phyloP scores from a whole-genome alignment of 2,329 filamentous ascomycete genomes.

The Penicillium digitatum region DNA sequence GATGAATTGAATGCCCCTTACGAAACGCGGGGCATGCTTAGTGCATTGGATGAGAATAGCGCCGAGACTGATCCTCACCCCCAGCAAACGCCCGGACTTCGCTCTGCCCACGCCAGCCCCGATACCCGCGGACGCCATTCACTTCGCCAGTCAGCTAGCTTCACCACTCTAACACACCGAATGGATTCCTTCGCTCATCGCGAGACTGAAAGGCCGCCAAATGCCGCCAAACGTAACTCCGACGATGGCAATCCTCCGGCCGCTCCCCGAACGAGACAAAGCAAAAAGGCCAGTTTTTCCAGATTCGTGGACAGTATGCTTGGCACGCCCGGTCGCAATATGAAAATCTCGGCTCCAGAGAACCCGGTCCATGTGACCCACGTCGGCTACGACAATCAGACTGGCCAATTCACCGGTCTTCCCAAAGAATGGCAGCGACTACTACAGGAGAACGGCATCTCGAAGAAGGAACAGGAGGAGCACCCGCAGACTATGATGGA shows the following conservation, averaged over 20 bases:
- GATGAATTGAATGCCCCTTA: constrained; percentile 47
- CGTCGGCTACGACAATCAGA: constrained; percentile 93
- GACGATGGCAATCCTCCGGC: constrained; percentile 69
- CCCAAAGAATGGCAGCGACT: constrained; percentile 97
- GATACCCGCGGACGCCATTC: constrained; percentile 54
- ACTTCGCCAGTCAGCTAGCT: constrained; percentile 64
- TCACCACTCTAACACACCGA: constrained; percentile 51
- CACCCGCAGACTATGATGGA: constrained; percentile 94
- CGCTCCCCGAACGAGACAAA: constrained; percentile 55
- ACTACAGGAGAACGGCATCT: constrained; percentile 91
- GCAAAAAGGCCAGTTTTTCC: constrained; percentile 82
- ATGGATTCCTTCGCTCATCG: constrained; percentile 50
- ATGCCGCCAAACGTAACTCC: constrained; percentile 69
- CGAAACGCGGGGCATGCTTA: constrained; percentile 45
- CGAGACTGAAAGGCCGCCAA: constrained; percentile 49
- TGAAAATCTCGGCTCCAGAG: constrained; percentile 93
- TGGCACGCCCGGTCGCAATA: constrained; percentile 74
- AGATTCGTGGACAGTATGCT: constrained; percentile 81
- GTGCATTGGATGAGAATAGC: constrained; percentile 41
- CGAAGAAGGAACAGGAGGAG: constrained; percentile 90
- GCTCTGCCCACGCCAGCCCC: constrained; percentile 51
- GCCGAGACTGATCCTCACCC: constrained; percentile 29
- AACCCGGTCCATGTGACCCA: constrained; percentile 98
- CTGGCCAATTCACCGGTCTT: constrained; percentile 91
- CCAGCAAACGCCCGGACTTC: constrained; percentile 42